Conservation (phyloP, 805 yeast genomes). For the Ogataea ganodermae region DNA sequence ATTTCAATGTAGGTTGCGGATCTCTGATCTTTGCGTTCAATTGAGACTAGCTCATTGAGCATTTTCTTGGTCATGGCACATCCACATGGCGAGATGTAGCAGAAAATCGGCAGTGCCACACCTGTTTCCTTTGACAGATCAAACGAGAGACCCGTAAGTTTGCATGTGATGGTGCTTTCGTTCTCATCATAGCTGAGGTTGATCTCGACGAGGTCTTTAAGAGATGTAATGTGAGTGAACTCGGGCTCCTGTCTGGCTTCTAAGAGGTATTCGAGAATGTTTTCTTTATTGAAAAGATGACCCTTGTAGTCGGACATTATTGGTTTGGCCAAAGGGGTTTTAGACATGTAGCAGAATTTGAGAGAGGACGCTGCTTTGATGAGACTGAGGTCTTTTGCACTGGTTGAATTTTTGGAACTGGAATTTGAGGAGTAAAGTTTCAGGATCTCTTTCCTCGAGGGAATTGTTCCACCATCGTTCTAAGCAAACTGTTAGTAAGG, state of each 20-base stretch:
- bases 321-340: slow-evolving; percentile 46
- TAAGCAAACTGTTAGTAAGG: slow-evolving; percentile 18
- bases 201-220: slow-evolving; percentile 37
- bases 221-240: slow-evolving; percentile 35
- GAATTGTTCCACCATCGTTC: slow-evolving; percentile 77
- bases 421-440: slow-evolving; percentile 23
- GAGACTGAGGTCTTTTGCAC: slow-evolving; percentile 18
- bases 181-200: slow-evolving; percentile 22
- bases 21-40: slow-evolving; percentile 7
- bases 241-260: slow-evolving; percentile 23
- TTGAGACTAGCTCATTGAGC: slow-evolving; percentile 26
- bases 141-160: slow-evolving; percentile 39
- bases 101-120: slow-evolving; percentile 33
- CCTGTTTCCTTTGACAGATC: slow-evolving; percentile 34
- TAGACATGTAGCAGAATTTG: slow-evolving; percentile 50
- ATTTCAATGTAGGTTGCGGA: slow-evolving; percentile 1
- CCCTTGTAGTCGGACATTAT: slow-evolving; percentile 74
- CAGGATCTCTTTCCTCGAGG: slow-evolving; percentile 54
- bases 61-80: slow-evolving; percentile 41
- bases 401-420: slow-evolving; percentile 15
- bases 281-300: slow-evolving; percentile 60
- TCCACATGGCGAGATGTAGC: slow-evolving; percentile 50
- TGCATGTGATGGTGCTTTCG: slow-evolving; percentile 37
- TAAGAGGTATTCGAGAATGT: slow-evolving; percentile 58
- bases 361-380: slow-evolving; percentile 38